Percentiles rank a stretch among this genome's conserved stretches.
Conservation (phyloP, 169 alveolate species). For the Amoebophrya sp. region DNA sequence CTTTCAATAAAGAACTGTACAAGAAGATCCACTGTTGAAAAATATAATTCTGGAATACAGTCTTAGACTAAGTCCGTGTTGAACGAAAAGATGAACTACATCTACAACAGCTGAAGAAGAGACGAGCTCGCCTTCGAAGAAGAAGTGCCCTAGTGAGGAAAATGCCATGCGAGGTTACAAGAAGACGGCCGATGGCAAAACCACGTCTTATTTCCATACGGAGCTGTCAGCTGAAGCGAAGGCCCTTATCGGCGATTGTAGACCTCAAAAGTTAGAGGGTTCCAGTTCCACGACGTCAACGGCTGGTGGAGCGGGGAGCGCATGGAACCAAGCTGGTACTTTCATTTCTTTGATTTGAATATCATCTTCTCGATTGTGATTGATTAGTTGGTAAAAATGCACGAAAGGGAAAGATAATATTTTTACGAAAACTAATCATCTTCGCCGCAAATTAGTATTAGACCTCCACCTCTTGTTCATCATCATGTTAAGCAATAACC, state of each 20-base stretch:
- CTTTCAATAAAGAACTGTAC: too few relatives aligned
- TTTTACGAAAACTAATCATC: too few relatives aligned
- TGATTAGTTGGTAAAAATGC: background rate
- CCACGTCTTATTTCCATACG: background rate
- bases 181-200: background rate
- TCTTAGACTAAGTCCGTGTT: too few relatives aligned
- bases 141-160: background rate
- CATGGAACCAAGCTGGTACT: slow-evolving; percentile 20
- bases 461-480: too few relatives aligned
- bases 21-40: too few relatives aligned
- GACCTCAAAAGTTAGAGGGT: background rate
- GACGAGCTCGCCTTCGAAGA: background rate
- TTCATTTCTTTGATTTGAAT: background rate
- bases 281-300: too few relatives aligned
- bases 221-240: background rate
- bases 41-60: too few relatives aligned
- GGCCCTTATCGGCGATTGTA: background rate
- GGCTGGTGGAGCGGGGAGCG: background rate
- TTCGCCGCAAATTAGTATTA: too few relatives aligned
- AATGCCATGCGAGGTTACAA: background rate
- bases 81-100: background rate
- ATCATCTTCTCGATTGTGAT: too few relatives aligned
- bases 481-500: too few relatives aligned
- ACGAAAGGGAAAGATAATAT: too few relatives aligned
- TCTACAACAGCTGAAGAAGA: background rate